Evolutionary conservation across 164 flowering plant genomes (phyloP), one percentile per base, ranked within the genome.

Genomic region (Berberis vulgaris): DNA sequence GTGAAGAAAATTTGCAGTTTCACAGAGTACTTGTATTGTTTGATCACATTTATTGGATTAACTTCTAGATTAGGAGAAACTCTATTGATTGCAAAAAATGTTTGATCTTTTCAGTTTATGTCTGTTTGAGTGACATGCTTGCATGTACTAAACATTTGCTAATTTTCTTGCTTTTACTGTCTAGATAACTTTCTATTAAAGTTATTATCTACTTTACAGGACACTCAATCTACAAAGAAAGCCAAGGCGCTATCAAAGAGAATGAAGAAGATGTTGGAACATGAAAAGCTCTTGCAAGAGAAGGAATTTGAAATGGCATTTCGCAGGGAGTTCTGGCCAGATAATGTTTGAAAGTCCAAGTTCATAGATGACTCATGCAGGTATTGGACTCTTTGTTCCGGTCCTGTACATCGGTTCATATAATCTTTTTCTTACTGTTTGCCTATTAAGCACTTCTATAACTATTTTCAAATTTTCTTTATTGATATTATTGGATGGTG

Each of bases 311-410:
- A 86, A 69, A 74, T 76, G 38, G 92, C 87, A 7, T 89, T 88
- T 66, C 80, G 78, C 64, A 81, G 89, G 77, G 89, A 83, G 71
- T 91, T 91, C 66, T 91, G 98, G 98, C 96, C 98, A 13, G 98
- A 91, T 42, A 91, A 91, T 74, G 98, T 91, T 44, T 91, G 77
- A 84, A 65, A n/a, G n/a, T n/a, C n/a, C n/a, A n/a, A n/a, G n/a
- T n/a, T n/a, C n/a, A n/a, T n/a, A n/a, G n/a, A n/a, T n/a, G n/a
- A n/a, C n/a, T n/a, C n/a, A n/a, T n/a, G n/a, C n/a, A n/a, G n/a
- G n/a, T n/a, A n/a, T n/a, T n/a, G n/a, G n/a, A n/a, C n/a, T n/a
- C n/a, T n/a, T n/a, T n/a, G n/a, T n/a, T n/a, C n/a, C n/a, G n/a
- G n/a, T n/a, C n/a, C n/a, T n/a, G n/a, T n/a, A n/a, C n/a, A n/a